Percentiles rank a stretch among this genome's conserved stretches.
Evolutionary conservation across 2,329 filamentous ascomycete genomes (phyloP).

Genomic region (Mollisia scopiformis): DNA sequence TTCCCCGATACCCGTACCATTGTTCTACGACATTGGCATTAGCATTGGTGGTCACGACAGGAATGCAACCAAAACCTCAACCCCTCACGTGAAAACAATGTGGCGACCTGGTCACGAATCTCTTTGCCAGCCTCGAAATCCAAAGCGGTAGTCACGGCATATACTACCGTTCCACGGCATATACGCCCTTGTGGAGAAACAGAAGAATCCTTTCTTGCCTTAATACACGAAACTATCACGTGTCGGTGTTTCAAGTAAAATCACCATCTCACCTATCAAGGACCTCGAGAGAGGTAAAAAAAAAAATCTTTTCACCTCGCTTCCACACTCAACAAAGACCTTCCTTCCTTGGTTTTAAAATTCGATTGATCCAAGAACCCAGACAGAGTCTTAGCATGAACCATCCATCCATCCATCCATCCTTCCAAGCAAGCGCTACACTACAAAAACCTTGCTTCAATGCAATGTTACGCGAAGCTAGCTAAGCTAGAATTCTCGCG

Average conservation of each 20-base stretch:
- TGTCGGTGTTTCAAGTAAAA: neutral
- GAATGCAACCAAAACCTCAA: neutral
- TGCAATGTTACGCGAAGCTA: neutral
- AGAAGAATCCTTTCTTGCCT: neutral
- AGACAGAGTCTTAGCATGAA: neutral
- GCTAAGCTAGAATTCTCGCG: too few species aligned
- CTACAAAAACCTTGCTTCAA: neutral
- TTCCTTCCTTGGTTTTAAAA: too few species aligned
- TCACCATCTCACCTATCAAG: too few species aligned
- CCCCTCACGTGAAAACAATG: conserved; percentile 1
- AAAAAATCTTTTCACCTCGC: neutral
- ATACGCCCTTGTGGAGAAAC: neutral
- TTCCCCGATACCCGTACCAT: neutral
- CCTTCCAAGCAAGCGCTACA: neutral
- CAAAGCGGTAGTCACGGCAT: too few species aligned
- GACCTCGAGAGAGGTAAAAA: too few species aligned
- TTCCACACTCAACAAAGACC: too few species aligned
- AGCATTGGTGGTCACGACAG: neutral
- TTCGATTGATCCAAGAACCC: neutral
- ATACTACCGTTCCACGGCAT: neutral
- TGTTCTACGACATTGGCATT: conserved; percentile 4
- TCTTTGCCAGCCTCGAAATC: neutral
- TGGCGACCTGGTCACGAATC: neutral
- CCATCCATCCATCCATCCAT: neutral
- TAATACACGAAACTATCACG: too few species aligned